Percentiles rank a stretch among this genome's conserved stretches.
These are phyloP conservation scores for Ceratopteris richardii DNA, from an alignment of 75 land plant species.

Conservation along the genomic window DNA sequence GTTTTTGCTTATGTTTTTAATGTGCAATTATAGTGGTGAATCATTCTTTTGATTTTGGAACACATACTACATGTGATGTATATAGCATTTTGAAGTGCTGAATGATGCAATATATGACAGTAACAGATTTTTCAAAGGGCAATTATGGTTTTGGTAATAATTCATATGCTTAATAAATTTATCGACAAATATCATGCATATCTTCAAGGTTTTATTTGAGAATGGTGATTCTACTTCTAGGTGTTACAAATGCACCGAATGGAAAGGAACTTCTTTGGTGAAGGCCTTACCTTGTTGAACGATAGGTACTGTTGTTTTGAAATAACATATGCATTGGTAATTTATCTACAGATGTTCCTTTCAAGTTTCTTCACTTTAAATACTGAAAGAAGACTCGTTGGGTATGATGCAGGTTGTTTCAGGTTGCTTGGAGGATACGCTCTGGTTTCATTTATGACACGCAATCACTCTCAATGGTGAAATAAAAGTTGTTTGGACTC, in stretches of 20 bases:
- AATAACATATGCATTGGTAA: neutral
- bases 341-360: neutral
- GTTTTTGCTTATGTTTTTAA: too few relatives aligned
- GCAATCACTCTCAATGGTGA: conserved; percentile 26
- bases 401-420: conserved; percentile 49
- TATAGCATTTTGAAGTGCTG: too few relatives aligned
- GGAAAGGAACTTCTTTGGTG: conserved; percentile 68
- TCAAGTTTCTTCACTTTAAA: neutral
- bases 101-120: too few relatives aligned
- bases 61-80: too few relatives aligned
- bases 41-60: too few relatives aligned
- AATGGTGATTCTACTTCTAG: conserved; percentile 20
- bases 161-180: too few relatives aligned
- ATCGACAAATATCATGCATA: too few relatives aligned
- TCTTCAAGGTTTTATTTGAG: too few relatives aligned
- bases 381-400: too few relatives aligned
- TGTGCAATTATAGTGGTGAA: too few relatives aligned
- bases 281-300: conserved; percentile 76
- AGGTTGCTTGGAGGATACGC: conserved; percentile 66
- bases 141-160: too few relatives aligned
- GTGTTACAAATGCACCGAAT: conserved; percentile 47
- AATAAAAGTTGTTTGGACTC: neutral
- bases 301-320: conserved; percentile 34
- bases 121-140: too few relatives aligned
- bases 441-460: conserved; percentile 73